Percentiles rank a stretch among this genome's conserved stretches.
Evolutionary conservation across 2,329 filamentous ascomycete species (phyloP).

Genomic region (Beauveria rudraprayagi): DNA sequence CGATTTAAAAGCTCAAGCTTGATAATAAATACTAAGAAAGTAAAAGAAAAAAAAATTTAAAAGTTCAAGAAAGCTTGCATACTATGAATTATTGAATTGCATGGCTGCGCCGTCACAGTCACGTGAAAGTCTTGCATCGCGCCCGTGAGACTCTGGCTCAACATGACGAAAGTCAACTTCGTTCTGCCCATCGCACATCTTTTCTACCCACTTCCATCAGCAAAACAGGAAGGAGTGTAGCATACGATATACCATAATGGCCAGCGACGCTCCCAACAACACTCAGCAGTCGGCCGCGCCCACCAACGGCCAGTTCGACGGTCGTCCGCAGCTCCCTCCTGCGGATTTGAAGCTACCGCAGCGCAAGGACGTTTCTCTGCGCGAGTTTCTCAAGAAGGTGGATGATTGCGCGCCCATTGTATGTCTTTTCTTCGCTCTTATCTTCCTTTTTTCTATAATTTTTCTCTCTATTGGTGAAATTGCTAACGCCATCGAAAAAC

Average conservation of each 20-base stretch:
- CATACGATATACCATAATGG: constrained; percentile 21
- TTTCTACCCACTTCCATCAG: not conserved
- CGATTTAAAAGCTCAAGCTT: constrained; percentile 1
- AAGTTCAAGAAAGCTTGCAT: not conserved
- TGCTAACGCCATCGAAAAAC: not conserved
- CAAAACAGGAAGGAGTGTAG: not conserved
- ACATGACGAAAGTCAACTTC: constrained; percentile 14
- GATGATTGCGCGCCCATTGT: constrained; percentile 97
- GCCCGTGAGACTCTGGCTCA: not conserved
- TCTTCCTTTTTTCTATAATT: not conserved
- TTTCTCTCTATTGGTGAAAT: not conserved
- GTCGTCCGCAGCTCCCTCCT: constrained; percentile 32
- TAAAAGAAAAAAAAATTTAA: not conserved
- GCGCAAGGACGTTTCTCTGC: constrained; percentile 85
- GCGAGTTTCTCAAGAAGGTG: constrained; percentile 93
- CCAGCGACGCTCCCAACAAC: constrained; percentile 28
- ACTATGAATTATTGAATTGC: not conserved
- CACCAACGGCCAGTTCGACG: constrained; percentile 22
- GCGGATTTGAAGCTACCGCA: constrained; percentile 57
- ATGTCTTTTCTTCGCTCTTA: constrained; percentile 28
- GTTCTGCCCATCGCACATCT: not conserved
- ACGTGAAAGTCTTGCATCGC: not conserved
- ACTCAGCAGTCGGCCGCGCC: constrained; percentile 21
- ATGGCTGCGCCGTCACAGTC: not conserved
- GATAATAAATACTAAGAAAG: not conserved